Conservation (phyloP, 208 protist genomes). For the Leishmania tropica region DNA sequence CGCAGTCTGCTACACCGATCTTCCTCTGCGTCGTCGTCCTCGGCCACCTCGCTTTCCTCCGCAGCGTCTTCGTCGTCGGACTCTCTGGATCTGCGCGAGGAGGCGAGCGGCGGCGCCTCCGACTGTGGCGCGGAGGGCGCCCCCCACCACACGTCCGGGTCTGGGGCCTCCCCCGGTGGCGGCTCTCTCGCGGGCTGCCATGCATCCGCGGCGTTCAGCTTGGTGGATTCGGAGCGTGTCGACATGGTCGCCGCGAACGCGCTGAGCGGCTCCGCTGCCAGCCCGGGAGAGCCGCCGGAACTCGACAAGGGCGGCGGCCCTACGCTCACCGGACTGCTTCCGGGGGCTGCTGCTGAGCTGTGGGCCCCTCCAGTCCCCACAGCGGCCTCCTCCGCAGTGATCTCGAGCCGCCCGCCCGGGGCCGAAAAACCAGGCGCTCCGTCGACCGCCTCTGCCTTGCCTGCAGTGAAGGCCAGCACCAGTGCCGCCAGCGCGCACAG, state of each 20-base stretch:
- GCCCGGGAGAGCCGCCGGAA: not conserved
- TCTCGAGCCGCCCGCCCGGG: not conserved
- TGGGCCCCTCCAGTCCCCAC: not conserved
- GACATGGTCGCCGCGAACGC: not conserved
- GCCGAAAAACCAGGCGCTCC: not conserved
- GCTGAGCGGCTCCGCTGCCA: not conserved
- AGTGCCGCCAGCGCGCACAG: not conserved
- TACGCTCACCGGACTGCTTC: not conserved
- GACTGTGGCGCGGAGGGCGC: not conserved
- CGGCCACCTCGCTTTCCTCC: not conserved
- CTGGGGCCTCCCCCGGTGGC: not conserved
- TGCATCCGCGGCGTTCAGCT: conserved; percentile 21
- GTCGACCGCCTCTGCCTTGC: not conserved
- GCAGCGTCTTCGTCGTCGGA: not conserved
- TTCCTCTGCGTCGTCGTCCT: conserved; percentile 17
- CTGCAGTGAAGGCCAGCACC: not conserved
- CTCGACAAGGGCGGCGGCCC: not conserved
- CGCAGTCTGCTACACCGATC: conserved; percentile 25
- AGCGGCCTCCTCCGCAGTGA: not conserved
- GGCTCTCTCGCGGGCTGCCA: not conserved
- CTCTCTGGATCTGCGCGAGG: conserved; percentile 4
- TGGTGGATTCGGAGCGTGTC: conserved; percentile 15
- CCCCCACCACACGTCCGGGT: not conserved
- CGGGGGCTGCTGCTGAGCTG: not conserved
- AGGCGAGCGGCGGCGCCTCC: not conserved